Conservation (phyloP, 805 yeast genomes). For the Isabelozyma gotoi region DNA sequence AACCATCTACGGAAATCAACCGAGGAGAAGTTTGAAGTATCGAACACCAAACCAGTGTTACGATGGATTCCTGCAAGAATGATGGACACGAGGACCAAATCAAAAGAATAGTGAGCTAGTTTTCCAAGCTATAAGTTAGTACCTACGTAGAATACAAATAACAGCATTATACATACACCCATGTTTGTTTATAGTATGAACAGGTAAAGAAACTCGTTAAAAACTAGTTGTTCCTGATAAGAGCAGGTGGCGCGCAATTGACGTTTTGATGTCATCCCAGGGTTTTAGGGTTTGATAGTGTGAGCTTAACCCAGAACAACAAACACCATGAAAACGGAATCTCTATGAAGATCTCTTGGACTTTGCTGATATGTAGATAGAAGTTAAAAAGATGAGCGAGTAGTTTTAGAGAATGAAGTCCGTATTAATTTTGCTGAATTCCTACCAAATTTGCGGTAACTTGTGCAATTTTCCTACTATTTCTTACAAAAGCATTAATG, state of each 20-base stretch:
- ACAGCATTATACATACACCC: background rate
- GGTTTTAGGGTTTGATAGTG: background rate
- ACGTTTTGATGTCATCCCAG: background rate
- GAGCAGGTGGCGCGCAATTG: background rate
- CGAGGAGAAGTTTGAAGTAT: slow-evolving; percentile 51
- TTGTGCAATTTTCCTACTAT: no score
- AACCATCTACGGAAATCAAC: slow-evolving; percentile 46
- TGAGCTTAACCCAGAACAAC: no score
- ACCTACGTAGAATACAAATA: background rate
- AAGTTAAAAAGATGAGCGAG: no score
- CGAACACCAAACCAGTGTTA: slow-evolving; percentile 71
- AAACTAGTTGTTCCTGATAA: background rate
- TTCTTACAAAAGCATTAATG: no score
- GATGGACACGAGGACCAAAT: slow-evolving; percentile 75
- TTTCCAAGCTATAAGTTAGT: slow-evolving; percentile 50
- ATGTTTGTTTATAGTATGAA: no score
- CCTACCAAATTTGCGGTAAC: no score
- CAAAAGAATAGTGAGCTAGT: slow-evolving; percentile 70
- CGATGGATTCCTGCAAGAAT: slow-evolving; percentile 83
- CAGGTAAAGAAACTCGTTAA: no score
- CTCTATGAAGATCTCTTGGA: no score
- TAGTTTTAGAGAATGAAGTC: no score
- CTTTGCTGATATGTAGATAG: no score
- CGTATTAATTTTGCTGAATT: no score
- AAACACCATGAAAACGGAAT: no score